phyloP scores from a whole-genome alignment of 345 rosid genomes.

The Raphanus raphanistrum region DNA sequence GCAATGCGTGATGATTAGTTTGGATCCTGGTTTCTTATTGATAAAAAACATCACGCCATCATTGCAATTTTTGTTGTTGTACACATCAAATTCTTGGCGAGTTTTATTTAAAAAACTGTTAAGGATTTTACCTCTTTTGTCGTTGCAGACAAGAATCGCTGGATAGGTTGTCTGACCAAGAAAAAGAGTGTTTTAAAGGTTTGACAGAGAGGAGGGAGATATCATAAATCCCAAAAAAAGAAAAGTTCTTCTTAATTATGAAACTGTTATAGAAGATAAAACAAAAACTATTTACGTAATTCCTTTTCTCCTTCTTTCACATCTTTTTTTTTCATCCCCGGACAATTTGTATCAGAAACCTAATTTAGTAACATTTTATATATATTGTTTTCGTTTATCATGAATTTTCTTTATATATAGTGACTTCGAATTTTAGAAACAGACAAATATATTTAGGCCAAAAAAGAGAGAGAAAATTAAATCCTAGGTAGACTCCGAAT shows the following conservation, averaged over 20 bases:
- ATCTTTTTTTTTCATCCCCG: neutral
- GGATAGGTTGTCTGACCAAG: neutral
- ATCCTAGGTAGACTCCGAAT: too few relatives aligned
- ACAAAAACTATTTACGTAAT: neutral
- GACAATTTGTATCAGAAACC: neutral
- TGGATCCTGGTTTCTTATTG: neutral
- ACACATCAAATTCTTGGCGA: neutral
- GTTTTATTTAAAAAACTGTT: neutral
- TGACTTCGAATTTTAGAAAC: too few relatives aligned
- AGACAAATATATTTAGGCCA: too few relatives aligned
- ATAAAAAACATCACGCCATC: neutral
- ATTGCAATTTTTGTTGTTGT: neutral
- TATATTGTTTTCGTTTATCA: neutral
- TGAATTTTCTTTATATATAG: neutral
- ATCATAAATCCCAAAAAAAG: neutral
- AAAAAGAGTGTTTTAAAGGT: neutral
- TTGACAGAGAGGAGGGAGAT: constrained; percentile 3
- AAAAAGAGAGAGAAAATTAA: too few relatives aligned
- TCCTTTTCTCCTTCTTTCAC: neutral
- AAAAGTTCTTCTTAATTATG: neutral
- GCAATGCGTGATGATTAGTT: constrained; percentile 6
- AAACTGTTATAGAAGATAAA: neutral
- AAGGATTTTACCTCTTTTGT: neutral
- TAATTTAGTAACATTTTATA: neutral
- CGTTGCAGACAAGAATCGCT: neutral